These are phyloP conservation scores for Trypanosoma rangeli DNA, from an alignment of 208 protist species.

Conservation along the genomic window DNA sequence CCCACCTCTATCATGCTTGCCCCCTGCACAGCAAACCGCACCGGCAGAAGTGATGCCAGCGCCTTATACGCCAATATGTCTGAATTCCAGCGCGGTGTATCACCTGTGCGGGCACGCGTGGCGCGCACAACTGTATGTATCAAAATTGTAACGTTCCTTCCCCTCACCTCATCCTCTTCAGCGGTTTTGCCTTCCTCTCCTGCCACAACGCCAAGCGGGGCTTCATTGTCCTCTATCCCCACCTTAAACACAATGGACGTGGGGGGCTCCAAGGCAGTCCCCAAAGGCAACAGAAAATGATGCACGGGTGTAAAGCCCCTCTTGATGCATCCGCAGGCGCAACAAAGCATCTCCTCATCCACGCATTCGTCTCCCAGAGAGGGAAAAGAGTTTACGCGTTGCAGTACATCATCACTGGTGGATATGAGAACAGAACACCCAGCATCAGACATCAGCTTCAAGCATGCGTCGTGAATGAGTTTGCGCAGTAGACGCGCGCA, in stretches of 20 bases:
- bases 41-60: constrained; percentile 9
- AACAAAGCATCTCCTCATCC: background rate
- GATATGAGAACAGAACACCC: background rate
- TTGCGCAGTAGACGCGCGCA: constrained; percentile 12
- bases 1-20: constrained; percentile 13
- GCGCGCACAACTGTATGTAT: constrained; percentile 11
- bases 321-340: background rate
- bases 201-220: background rate
- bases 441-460: constrained; percentile 16
- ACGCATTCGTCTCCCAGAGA: background rate
- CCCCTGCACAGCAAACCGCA: constrained; percentile 18
- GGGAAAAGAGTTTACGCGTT: background rate
- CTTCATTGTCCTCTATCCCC: background rate
- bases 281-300: constrained; percentile 13
- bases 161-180: background rate
- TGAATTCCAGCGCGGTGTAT: background rate
- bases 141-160: background rate
- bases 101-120: background rate
- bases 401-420: background rate
- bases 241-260: constrained; percentile 12
- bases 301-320: constrained; percentile 3
- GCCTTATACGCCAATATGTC: constrained; percentile 17
- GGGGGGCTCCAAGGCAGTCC: constrained; percentile 8
- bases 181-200: background rate
- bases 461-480: constrained; percentile 26